Percentiles rank a stretch among this genome's conserved stretches.
These are phyloP conservation scores for Serendipita indica DNA, from an alignment of 768 basidiomycete species.

Conservation along the genomic window DNA sequence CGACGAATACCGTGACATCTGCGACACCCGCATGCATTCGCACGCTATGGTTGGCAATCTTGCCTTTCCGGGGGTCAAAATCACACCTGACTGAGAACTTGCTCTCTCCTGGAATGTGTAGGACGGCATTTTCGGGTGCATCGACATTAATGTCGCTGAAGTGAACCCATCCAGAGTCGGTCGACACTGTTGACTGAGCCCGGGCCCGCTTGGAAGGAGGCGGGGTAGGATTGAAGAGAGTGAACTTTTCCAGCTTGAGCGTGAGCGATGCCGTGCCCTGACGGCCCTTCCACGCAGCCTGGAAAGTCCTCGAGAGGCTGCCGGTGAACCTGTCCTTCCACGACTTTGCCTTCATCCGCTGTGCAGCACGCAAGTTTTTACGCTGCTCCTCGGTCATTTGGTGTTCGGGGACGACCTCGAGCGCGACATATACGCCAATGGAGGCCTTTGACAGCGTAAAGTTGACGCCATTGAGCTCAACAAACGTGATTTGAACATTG, in stretches of 20 bases:
- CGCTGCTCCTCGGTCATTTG: slow-evolving; percentile 4
- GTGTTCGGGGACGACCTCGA: slow-evolving; percentile 2
- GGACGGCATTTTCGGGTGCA: background rate
- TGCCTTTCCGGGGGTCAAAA: background rate
- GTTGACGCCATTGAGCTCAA: background rate
- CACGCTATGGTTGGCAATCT: background rate
- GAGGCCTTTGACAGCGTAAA: background rate
- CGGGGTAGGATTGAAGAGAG: background rate
- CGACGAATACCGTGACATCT: background rate
- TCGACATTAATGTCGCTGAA: background rate
- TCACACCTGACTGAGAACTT: background rate
- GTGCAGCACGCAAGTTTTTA: background rate
- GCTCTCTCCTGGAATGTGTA: background rate
- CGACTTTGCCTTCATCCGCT: background rate
- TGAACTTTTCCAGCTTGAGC: background rate
- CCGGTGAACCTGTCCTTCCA: background rate
- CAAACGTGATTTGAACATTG: background rate
- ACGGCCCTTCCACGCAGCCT: background rate
- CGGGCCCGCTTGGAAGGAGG: background rate
- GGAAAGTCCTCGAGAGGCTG: background rate
- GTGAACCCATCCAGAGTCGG: background rate
- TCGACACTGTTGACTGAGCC: background rate
- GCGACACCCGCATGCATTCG: background rate
- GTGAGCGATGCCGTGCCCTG: background rate
- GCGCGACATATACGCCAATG: background rate